A percentile compares a stretch with the other conserved stretches of the same genome.
phyloP scores from a whole-genome alignment of 305 asterid genomes.

The Striga hermonthica region DNA sequence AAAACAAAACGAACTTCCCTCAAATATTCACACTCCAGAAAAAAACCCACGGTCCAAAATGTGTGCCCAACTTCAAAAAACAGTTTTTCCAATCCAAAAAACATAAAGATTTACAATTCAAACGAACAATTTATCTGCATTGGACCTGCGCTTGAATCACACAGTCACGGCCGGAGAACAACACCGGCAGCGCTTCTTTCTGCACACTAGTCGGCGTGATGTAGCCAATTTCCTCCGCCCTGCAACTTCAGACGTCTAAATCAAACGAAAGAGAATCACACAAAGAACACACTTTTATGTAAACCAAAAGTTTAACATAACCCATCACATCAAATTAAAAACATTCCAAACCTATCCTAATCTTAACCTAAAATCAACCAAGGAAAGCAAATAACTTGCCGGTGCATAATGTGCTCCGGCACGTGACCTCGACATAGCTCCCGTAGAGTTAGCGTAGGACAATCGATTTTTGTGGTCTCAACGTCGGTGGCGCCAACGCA shows the following conservation, averaged over 20 bases:
- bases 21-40: too few species aligned
- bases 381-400: slow-evolving; percentile 40
- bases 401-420: slow-evolving; percentile 68
- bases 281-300: background rate
- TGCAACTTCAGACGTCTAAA: slow-evolving; percentile 35
- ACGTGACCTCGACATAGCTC: slow-evolving; percentile 69
- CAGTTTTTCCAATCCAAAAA: too few species aligned
- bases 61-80: too few species aligned
- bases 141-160: slow-evolving; percentile 92
- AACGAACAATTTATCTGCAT: slow-evolving; percentile 2
- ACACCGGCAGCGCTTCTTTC: slow-evolving; percentile 65
- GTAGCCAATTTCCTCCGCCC: slow-evolving; percentile 87
- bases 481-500: slow-evolving; percentile 27
- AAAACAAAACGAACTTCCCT: too few species aligned
- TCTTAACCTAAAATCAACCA: background rate
- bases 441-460: slow-evolving; percentile 47
- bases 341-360: background rate
- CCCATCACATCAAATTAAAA: slow-evolving; percentile 7
- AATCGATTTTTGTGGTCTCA: slow-evolving; percentile 24
- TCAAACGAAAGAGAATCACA: background rate
- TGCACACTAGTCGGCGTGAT: slow-evolving; percentile 68
- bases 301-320: slow-evolving; percentile 8
- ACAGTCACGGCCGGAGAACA: slow-evolving; percentile 77
- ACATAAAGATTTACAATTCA: too few species aligned
- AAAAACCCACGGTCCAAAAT: too few species aligned